Conservation (phyloP, 352 stramenopile species). For the Globisporangium spinosum region DNA sequence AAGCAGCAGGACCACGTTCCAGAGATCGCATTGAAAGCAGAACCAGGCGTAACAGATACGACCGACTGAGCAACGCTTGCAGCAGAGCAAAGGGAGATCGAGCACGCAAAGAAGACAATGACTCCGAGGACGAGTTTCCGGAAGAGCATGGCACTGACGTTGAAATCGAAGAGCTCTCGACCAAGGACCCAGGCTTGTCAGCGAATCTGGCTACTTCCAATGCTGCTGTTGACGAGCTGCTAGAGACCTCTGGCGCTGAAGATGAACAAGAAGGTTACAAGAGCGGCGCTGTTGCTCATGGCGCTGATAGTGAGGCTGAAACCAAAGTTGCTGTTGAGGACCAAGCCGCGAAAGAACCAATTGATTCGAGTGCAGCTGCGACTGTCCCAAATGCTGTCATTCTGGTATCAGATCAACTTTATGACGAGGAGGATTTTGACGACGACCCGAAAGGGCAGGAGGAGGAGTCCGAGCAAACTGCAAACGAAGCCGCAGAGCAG, state of each 20-base stretch:
- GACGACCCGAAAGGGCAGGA: conserved; percentile 11
- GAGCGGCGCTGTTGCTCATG: neutral
- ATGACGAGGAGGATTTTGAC: conserved; percentile 39
- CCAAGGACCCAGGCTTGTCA: neutral
- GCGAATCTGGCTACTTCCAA: neutral
- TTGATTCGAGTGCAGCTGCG: neutral
- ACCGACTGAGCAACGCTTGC: neutral
- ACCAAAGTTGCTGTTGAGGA: neutral
- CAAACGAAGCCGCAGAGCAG: neutral
- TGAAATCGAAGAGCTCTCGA: neutral
- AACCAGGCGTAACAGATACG: neutral
- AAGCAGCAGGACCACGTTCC: neutral
- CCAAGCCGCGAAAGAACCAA: neutral
- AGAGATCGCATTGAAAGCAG: neutral
- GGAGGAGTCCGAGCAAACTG: neutral
- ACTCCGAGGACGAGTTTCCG: neutral
- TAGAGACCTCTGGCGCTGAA: neutral
- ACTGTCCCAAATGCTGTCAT: neutral
- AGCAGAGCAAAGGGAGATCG: neutral
- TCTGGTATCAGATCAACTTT: neutral
- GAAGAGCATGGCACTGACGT: neutral
- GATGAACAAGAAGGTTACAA: neutral
- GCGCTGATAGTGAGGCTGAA: neutral
- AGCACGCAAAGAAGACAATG: neutral
- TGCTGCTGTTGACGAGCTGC: neutral